These are phyloP conservation scores for Boletus subluridellus DNA, from an alignment of 1,284 basidiomycete genomes.

Conservation along the genomic window DNA sequence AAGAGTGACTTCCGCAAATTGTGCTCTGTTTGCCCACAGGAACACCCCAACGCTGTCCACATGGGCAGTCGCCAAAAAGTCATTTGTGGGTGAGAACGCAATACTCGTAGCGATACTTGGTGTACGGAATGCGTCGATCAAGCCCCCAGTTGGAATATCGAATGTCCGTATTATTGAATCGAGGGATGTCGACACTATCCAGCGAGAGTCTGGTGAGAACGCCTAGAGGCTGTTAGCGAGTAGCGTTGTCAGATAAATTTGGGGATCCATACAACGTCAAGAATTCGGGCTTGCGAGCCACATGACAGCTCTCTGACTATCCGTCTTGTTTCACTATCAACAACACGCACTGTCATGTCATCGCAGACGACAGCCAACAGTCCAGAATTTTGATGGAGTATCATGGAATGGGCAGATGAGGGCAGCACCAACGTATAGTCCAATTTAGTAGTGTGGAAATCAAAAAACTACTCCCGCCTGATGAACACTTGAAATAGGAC, in stretches of 20 bases:
- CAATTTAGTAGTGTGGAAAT: conserved; percentile 83
- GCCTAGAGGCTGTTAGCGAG: conserved; percentile 47
- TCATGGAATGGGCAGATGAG: conserved; percentile 67
- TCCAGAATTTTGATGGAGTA: conserved; percentile 82
- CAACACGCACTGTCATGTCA: conserved; percentile 77
- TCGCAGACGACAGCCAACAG: conserved; percentile 85
- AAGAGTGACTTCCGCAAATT: conserved; percentile 85
- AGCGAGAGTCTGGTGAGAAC: conserved; percentile 92
- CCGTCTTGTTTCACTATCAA: conserved; percentile 89
- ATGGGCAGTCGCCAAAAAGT: conserved; percentile 95
- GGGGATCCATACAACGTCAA: conserved; percentile 68
- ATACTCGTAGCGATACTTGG: conserved; percentile 88
- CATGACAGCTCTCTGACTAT: conserved; percentile 80
- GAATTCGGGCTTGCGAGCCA: conserved; percentile 75
- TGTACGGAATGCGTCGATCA: conserved; percentile 92
- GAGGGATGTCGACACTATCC: conserved; percentile 85
- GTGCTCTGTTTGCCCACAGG: conserved; percentile 96
- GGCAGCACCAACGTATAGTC: conserved; percentile 67
- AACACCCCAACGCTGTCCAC: conserved; percentile 92
- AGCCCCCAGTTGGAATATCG: conserved; percentile 88
- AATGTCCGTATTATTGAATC: conserved; percentile 94
- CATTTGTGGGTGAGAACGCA: conserved; percentile 90
- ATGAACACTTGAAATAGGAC: conserved; percentile 3
- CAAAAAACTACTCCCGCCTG: conserved; percentile 72
- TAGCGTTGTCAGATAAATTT: not conserved